Conservation (phyloP, 2,329 filamentous ascomycete genomes). For the Chaetomium strumarium region DNA sequence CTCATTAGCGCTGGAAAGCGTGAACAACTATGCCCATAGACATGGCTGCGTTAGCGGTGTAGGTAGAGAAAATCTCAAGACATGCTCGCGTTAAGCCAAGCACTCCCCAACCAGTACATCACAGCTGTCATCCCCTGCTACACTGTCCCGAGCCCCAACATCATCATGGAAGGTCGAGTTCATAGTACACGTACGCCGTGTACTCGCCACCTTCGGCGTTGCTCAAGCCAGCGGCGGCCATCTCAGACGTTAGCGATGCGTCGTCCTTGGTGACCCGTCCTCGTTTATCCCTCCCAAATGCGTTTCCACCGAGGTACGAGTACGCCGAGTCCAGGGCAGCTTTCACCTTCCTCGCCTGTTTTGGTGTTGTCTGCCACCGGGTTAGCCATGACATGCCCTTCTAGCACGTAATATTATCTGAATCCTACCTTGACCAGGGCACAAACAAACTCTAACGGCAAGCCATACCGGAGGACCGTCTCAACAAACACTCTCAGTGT, state of each 20-base stretch:
- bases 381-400: constrained; percentile 7
- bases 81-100: too few relatives aligned
- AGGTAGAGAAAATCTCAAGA: too few relatives aligned
- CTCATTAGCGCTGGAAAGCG: not conserved
- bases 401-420: not conserved
- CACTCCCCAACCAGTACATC: too few relatives aligned
- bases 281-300: constrained; percentile 89
- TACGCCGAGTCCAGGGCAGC: constrained; percentile 75
- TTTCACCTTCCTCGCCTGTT: constrained; percentile 73
- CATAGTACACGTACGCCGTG: constrained; percentile 95
- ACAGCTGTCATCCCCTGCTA: too few relatives aligned
- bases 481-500: constrained; percentile 93
- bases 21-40: too few relatives aligned
- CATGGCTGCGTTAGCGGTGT: too few relatives aligned
- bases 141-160: not conserved
- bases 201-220: constrained; percentile 75
- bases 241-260: constrained; percentile 68
- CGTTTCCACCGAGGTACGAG: constrained; percentile 90
- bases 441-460: constrained; percentile 84
- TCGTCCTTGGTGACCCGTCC: constrained; percentile 90
- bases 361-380: constrained; percentile 64
- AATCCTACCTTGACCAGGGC: constrained; percentile 72
- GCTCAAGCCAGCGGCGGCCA: constrained; percentile 67
- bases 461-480: constrained; percentile 90
- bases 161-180: constrained; percentile 67